A percentile compares a stretch with the other conserved stretches of the same genome.
phyloP scores from a whole-genome alignment of 2,329 filamentous ascomycete species.

The Graphilbum ipis-grandicollis region DNA sequence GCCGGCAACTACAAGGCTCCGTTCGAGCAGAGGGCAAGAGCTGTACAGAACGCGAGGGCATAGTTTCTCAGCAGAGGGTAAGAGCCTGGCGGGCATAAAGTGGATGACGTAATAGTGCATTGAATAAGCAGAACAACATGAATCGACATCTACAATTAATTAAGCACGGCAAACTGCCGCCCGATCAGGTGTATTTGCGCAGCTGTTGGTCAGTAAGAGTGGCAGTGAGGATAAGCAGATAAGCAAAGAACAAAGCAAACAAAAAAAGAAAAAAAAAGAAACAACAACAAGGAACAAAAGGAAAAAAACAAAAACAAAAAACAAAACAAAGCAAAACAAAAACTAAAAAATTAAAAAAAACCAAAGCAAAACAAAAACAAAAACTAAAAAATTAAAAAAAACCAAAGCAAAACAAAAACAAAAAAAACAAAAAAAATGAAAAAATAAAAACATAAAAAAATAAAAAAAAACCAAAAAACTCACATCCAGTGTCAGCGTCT shows the following conservation, averaged over 20 bases:
- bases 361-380: neutral
- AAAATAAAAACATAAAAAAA: neutral
- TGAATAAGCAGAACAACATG: too few species aligned
- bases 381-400: neutral
- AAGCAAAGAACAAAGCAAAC: neutral
- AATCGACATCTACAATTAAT: too few species aligned
- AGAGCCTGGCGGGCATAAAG: too few species aligned
- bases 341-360: too few species aligned
- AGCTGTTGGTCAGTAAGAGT: too few species aligned
- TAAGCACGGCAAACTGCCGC: too few species aligned
- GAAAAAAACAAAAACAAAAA: neutral
- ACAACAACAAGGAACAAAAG: too few species aligned
- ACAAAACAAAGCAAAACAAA: neutral
- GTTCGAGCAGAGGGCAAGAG: too few species aligned
- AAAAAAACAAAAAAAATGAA: neutral
- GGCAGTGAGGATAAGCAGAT: neutral
- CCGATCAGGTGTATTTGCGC: slow-evolving; percentile 4
- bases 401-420: neutral
- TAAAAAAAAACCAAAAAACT: slow-evolving; percentile 15
- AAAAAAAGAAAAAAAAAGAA: neutral
- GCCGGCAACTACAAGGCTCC: too few species aligned
- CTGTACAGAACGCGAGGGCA: too few species aligned
- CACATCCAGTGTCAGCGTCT: slow-evolving; percentile 86
- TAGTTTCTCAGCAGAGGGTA: too few species aligned
- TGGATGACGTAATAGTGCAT: too few species aligned